These are phyloP conservation scores for Candida fluviatilis DNA, from an alignment of 805 yeast genomes.

Conservation along the genomic window DNA sequence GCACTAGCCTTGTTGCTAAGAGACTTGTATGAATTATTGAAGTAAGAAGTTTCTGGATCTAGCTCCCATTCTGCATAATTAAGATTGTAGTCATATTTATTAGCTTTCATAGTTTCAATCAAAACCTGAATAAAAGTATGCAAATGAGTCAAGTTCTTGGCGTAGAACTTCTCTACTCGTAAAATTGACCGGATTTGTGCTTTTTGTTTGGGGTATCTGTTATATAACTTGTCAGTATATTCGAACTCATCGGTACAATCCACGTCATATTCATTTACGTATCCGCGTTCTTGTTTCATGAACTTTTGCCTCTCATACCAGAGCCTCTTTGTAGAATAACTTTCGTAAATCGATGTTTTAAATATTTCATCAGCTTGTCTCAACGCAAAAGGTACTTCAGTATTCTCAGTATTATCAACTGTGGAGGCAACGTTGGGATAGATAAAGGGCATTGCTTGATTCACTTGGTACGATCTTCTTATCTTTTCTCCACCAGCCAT, in stretches of 20 bases:
- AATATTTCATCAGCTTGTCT: constrained; percentile 74
- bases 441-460: constrained; percentile 62
- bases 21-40: constrained; percentile 10
- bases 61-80: constrained; percentile 34
- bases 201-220: constrained; percentile 31
- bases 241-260: constrained; percentile 20
- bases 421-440: constrained; percentile 41
- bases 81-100: constrained; percentile 34
- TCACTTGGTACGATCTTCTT: constrained; percentile 58
- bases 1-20: constrained; percentile 10
- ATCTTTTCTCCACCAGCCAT: constrained; percentile 47
- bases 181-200: constrained; percentile 40
- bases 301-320: constrained; percentile 69
- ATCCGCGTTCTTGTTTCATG: constrained; percentile 69
- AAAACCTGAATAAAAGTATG: constrained; percentile 63
- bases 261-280: constrained; percentile 17
- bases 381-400: constrained; percentile 64
- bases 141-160: constrained; percentile 47
- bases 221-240: constrained; percentile 18
- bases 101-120: constrained; percentile 58
- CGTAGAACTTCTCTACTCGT: constrained; percentile 61
- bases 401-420: constrained; percentile 22
- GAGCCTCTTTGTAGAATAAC: constrained; percentile 65
- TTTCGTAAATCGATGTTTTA: constrained; percentile 56
- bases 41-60: constrained; percentile 26